Evolutionary conservation across 2,329 filamentous ascomycete genomes (phyloP).

Genomic region (Botrytis aclada): DNA sequence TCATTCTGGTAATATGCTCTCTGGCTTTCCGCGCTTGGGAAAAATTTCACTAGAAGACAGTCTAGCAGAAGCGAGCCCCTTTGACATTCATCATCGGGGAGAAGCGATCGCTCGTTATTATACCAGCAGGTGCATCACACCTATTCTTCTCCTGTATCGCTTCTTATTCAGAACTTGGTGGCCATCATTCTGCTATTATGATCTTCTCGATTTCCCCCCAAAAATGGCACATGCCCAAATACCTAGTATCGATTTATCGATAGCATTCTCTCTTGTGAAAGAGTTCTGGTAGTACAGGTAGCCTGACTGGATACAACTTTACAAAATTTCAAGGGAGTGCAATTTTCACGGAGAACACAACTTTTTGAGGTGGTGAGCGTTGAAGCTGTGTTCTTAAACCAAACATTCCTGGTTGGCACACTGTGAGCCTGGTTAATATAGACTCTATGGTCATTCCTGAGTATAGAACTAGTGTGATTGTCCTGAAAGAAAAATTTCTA

Average conservation of each 20-base stretch:
- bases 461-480: background rate
- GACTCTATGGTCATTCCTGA: background rate
- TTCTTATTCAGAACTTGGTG: background rate
- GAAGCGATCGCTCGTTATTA: background rate
- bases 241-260: background rate
- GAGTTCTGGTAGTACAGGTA: background rate
- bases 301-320: background rate
- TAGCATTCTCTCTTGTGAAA: background rate
- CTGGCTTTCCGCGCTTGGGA: background rate
- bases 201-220: background rate
- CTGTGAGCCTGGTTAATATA: no score
- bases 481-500: no score
- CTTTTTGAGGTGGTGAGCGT: background rate
- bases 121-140: background rate
- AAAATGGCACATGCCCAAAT: background rate
- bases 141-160: rapidly evolving
- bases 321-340: background rate
- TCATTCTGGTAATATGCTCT: background rate
- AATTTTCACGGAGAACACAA: background rate
- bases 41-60: background rate
- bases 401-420: no score
- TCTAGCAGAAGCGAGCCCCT: background rate
- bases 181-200: background rate
- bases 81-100: background rate
- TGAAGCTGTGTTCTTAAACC: background rate